Evolutionary conservation across 768 basidiomycete genomes (phyloP).

Genomic region (Asterophora parasitica): DNA sequence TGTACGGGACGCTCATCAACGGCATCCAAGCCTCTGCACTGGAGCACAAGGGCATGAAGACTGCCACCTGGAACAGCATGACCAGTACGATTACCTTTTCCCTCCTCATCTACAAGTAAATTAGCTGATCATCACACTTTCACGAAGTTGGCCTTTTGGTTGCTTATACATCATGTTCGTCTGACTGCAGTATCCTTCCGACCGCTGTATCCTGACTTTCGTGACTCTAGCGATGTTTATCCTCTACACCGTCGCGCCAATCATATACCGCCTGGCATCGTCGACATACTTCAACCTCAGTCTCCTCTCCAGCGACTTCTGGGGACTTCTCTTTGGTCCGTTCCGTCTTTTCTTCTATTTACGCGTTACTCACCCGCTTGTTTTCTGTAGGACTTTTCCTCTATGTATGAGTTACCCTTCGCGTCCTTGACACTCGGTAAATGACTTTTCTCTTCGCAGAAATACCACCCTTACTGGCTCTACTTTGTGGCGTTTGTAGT

Average conservation of each 20-base stretch:
- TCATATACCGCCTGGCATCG: slow-evolving; percentile 81
- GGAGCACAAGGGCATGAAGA: slow-evolving; percentile 63
- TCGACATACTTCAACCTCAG: slow-evolving; percentile 84
- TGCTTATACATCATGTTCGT: slow-evolving; percentile 34
- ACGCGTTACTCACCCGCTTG: slow-evolving; percentile 1
- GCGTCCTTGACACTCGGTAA: not conserved
- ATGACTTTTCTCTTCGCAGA: slow-evolving; percentile 35
- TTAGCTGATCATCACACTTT: slow-evolving; percentile 1
- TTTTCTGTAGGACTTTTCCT: slow-evolving; percentile 40
- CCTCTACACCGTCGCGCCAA: slow-evolving; percentile 80
- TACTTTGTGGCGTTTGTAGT: slow-evolving; percentile 79
- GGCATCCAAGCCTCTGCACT: slow-evolving; percentile 72
- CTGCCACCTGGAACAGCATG: slow-evolving; percentile 66
- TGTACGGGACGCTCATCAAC: slow-evolving; percentile 80
- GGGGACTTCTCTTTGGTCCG: slow-evolving; percentile 73
- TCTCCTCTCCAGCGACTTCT: slow-evolving; percentile 85
- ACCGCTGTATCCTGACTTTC: not conserved
- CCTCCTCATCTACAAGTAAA: not conserved
- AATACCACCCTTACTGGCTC: slow-evolving; percentile 81
- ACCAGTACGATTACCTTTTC: slow-evolving; percentile 44
- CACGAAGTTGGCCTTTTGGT: slow-evolving; percentile 40
- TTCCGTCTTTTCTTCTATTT: slow-evolving; percentile 8
- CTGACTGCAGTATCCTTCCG: not conserved
- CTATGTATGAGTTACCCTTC: slow-evolving; percentile 29
- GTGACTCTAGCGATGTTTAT: slow-evolving; percentile 65